phyloP scores from a whole-genome alignment of 495 filamentous ascomycete species.

The Podospora pseudoanserina region DNA sequence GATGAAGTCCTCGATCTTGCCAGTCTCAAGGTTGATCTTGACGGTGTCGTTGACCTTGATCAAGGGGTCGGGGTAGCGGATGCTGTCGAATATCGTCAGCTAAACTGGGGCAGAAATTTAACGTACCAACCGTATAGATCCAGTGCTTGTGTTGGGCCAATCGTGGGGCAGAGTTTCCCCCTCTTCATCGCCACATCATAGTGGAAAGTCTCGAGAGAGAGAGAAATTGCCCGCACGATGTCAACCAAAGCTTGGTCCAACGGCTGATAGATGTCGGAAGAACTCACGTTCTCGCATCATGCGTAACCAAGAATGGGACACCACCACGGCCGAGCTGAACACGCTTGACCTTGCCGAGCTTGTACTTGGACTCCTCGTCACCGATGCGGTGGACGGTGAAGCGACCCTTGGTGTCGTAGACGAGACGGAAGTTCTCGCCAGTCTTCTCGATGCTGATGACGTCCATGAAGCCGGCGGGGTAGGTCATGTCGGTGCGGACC shows the following conservation, averaged over 20 bases:
- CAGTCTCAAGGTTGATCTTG: conserved; percentile 94
- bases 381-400: conserved; percentile 99
- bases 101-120: conserved; percentile 24
- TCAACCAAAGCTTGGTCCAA: conserved; percentile 98
- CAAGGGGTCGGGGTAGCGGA: conserved; percentile 95
- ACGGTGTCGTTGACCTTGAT: conserved; percentile 99
- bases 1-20: conserved; percentile 96
- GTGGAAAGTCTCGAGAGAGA: conserved; percentile 5
- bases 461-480: conserved; percentile 98
- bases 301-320: conserved; percentile 99
- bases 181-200: not conserved
- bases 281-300: conserved; percentile 99
- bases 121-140: conserved; percentile 49
- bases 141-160: conserved; percentile 23
- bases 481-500: conserved; percentile 97
- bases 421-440: conserved; percentile 97
- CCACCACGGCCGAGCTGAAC: conserved; percentile 98
- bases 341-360: conserved; percentile 99
- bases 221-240: conserved; percentile 33
- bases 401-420: conserved; percentile 99
- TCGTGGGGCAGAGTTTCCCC: conserved; percentile 9
- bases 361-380: conserved; percentile 96
- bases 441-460: conserved; percentile 99
- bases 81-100: conserved; percentile 58
- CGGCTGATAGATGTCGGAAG: conserved; percentile 94